Conservation (phyloP, 768 basidiomycete genomes). For the Pleurotus pulmonarius region DNA sequence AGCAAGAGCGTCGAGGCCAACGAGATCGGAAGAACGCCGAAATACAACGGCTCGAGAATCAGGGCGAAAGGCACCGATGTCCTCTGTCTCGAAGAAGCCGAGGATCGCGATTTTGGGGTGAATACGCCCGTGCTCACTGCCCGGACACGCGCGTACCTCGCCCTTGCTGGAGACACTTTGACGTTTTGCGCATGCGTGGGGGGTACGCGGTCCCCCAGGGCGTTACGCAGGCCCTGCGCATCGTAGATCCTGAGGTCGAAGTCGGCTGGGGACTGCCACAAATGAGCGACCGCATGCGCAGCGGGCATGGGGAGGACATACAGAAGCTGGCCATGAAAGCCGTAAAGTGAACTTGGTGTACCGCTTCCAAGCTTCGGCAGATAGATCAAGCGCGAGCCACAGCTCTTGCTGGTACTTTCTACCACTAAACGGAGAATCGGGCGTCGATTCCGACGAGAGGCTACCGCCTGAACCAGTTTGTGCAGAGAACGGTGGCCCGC, state of each 20-base stretch:
- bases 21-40: conserved; percentile 57
- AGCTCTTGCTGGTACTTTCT: conserved; percentile 36
- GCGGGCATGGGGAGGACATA: conserved; percentile 24
- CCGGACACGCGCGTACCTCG: conserved; percentile 55
- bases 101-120: conserved; percentile 26
- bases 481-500: conserved; percentile 18
- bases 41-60: conserved; percentile 53
- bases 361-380: conserved; percentile 32
- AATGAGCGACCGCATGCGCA: conserved; percentile 1
- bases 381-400: conserved; percentile 46
- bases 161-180: conserved; percentile 15
- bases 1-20: conserved; percentile 33
- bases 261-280: conserved; percentile 37
- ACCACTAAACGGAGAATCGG: neutral
- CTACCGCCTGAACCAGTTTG: neutral
- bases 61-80: conserved; percentile 45
- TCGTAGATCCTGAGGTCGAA: conserved; percentile 37
- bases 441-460: neutral
- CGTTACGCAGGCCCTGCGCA: conserved; percentile 22
- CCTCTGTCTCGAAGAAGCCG: conserved; percentile 12
- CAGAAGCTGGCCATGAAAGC: conserved; percentile 54
- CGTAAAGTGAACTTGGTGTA: conserved; percentile 48
- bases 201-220: neutral
- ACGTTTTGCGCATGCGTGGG: neutral
- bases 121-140: conserved; percentile 49